Evolutionary conservation across 2,329 filamentous ascomycete species (phyloP), one percentile per base, ranked within the genome.

Genomic region (Calonectria pteridis): DNA sequence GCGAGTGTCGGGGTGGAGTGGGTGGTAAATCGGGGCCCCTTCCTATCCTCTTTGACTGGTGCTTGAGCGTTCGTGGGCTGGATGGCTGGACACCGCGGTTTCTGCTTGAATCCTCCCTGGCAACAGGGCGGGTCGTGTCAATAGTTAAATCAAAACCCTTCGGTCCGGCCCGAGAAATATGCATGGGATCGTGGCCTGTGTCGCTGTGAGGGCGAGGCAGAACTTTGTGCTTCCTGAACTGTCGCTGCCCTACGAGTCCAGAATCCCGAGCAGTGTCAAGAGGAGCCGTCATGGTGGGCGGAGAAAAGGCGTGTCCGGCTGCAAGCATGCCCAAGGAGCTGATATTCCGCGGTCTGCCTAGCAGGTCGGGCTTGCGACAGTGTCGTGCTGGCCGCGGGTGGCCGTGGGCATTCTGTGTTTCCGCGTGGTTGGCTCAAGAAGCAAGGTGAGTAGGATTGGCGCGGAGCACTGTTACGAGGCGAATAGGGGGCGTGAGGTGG

Each of bases 1-100:
- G 88, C 51, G 90, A 92, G 78, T 91, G 89, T 62, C 88, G 88
- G 20, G 91, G 91, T 59, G 91, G 91, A 31, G 91, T 93, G n/a
- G 91, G 91, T 50, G 91, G 91, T 46, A 89, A 84, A 76, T 88
- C 87, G 23, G 88, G 88, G 2, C 88, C 87, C 46, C 83, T 84
- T 64, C 84, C 84, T 74, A 87, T 84, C 51, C 84, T 84, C 68
- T 83, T 84, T 58, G 84, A 80, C 69, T 88, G 85, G 74, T 86
- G 86, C 75, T 85, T 87, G 66, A 86, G 80, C 26, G 81, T 84
- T 71, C 84, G 84, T 14, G 85, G 82, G 73, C 83, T 87, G 18
- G 84, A 81, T 18, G 83, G 78, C 64, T 85, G 84, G 62, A 82
- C 83, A 75, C 78, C 73, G 23, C 73, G 65, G n/a, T 75, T 74